These are phyloP conservation scores for Silene conica DNA, from an alignment of 148 eudicot species.

Conservation along the genomic window DNA sequence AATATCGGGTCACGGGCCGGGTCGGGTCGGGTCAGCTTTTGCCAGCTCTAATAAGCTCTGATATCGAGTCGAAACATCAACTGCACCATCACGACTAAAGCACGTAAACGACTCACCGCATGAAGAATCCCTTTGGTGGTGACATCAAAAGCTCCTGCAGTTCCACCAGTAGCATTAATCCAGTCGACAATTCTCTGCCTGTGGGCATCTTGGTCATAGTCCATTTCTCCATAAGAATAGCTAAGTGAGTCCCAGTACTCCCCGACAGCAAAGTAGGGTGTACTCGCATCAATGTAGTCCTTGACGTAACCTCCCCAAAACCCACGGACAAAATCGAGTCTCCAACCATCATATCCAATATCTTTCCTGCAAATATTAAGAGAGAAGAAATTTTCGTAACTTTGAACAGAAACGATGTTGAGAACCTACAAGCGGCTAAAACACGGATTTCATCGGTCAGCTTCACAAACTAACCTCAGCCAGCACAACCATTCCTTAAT, in stretches of 20 bases:
- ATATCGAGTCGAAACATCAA: no score
- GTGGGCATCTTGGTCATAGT: constrained; percentile 92
- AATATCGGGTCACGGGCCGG: no score
- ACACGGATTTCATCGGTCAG: constrained; percentile 1
- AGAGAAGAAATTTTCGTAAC: not conserved
- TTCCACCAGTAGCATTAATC: constrained; percentile 89
- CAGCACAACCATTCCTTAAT: constrained; percentile 83
- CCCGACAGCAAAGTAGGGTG: constrained; percentile 89
- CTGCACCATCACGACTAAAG: not conserved
- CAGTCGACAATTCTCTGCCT: constrained; percentile 94
- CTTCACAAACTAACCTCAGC: constrained; percentile 63
- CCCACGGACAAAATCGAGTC: constrained; percentile 96
- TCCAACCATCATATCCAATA: constrained; percentile 99
- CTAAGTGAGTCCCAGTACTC: constrained; percentile 99
- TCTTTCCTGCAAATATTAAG: constrained; percentile 57
- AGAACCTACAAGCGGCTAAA: not conserved
- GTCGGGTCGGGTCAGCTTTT: no score
- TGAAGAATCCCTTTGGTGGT: constrained; percentile 99
- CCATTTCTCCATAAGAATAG: constrained; percentile 86
- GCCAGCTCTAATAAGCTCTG: no score
- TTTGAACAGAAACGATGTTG: not conserved
- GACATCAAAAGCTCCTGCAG: constrained; percentile 97
- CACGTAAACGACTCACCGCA: constrained; percentile 43
- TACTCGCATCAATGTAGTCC: constrained; percentile 79
- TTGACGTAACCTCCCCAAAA: constrained; percentile 99